Evolutionary conservation across 306 rosid genomes (phyloP).

Genomic region (Vachellia collinsii): DNA sequence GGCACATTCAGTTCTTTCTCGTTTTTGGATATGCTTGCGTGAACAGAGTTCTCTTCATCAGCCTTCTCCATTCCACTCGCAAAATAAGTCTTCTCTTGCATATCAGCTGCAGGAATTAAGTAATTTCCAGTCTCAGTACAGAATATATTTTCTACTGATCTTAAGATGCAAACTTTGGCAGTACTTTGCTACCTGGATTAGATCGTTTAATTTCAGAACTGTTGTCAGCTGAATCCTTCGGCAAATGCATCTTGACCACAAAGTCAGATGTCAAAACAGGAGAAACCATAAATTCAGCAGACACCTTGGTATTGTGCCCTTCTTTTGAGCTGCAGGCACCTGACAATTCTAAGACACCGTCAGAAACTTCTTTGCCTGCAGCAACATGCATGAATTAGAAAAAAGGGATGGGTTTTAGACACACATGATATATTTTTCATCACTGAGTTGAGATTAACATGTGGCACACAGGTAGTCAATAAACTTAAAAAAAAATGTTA

Average conservation of each 20-base stretch:
- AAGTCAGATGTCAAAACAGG: slow-evolving; percentile 35
- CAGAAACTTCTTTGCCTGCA: slow-evolving; percentile 51
- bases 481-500: not conserved
- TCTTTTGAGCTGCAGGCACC: slow-evolving; percentile 35
- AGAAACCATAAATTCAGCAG: slow-evolving; percentile 42
- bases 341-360: slow-evolving; percentile 38
- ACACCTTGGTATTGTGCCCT: slow-evolving; percentile 27
- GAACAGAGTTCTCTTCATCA: slow-evolving; percentile 18
- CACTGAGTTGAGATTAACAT: slow-evolving; percentile 21
- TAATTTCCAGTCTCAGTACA: slow-evolving; percentile 37
- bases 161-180: slow-evolving; percentile 15
- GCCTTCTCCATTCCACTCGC: slow-evolving; percentile 15
- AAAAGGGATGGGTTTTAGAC: slow-evolving; percentile 25
- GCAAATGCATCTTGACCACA: slow-evolving; percentile 39
- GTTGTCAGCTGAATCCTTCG: slow-evolving; percentile 35
- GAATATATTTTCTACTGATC: slow-evolving; percentile 13
- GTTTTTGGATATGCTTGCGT: slow-evolving; percentile 37
- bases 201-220: slow-evolving; percentile 39
- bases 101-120: slow-evolving; percentile 38
- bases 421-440: slow-evolving; percentile 12
- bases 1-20: slow-evolving; percentile 48
- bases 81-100: slow-evolving; percentile 39
- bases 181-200: slow-evolving; percentile 29
- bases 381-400: slow-evolving; percentile 32
- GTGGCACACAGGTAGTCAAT: not conserved